These are phyloP conservation scores for Avicennia marina DNA, from an alignment of 257 asterid species.

Conservation along the genomic window DNA sequence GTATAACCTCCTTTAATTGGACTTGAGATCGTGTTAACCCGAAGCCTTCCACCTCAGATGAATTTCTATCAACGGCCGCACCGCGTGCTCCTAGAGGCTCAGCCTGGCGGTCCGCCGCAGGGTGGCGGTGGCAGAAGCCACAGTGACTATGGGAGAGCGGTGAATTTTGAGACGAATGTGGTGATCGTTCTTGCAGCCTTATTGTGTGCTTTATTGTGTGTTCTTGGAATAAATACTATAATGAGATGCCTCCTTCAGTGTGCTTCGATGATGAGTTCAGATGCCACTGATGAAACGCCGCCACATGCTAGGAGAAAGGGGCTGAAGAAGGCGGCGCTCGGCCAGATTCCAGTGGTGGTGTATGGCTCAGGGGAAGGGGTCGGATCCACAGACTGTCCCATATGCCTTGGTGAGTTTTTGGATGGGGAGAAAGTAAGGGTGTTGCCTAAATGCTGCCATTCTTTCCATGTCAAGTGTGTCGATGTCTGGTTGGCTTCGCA, in stretches of 20 bases:
- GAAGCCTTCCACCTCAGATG: slow-evolving; percentile 24
- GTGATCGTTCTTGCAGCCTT: slow-evolving; percentile 69
- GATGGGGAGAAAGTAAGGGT: slow-evolving; percentile 78
- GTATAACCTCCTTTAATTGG: not conserved
- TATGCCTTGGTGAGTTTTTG: slow-evolving; percentile 62
- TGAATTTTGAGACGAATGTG: slow-evolving; percentile 65
- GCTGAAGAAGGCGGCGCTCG: slow-evolving; percentile 44
- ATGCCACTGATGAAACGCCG: slow-evolving; percentile 18
- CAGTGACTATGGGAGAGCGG: slow-evolving; percentile 38
- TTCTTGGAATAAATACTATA: slow-evolving; percentile 62
- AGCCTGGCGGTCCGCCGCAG: slow-evolving; percentile 16
- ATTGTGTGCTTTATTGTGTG: slow-evolving; percentile 64
- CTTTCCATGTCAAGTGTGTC: slow-evolving; percentile 64
- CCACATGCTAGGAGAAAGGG: slow-evolving; percentile 41
- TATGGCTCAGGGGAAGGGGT: slow-evolving; percentile 38
- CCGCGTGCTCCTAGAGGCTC: slow-evolving; percentile 39
- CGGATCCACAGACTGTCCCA: slow-evolving; percentile 59
- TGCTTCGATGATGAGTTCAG: slow-evolving; percentile 32
- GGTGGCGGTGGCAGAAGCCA: slow-evolving; percentile 23
- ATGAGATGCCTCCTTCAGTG: slow-evolving; percentile 52
- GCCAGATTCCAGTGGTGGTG: slow-evolving; percentile 58
- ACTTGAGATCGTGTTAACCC: not conserved
- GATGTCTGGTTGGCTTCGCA: slow-evolving; percentile 73
- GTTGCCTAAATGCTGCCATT: slow-evolving; percentile 65
- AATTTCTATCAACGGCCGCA: slow-evolving; percentile 30